phyloP scores from a whole-genome alignment of 2,329 filamentous ascomycete genomes.

The Botrytis pseudocinerea region DNA sequence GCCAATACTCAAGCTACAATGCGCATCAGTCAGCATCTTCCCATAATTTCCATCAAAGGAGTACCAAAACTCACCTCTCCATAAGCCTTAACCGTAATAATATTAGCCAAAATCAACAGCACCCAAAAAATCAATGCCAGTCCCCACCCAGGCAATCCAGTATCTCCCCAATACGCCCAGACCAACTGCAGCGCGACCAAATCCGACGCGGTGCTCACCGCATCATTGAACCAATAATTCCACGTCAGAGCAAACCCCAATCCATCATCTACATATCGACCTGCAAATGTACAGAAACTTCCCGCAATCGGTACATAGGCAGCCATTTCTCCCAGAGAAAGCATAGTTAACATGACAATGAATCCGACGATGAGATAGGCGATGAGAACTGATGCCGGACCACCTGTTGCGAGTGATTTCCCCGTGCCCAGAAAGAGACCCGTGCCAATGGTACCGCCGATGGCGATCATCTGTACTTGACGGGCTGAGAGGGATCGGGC shows the following conservation, averaged over 20 bases:
- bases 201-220: constrained; percentile 60
- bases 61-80: constrained; percentile 47
- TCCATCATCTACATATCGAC: constrained; percentile 54
- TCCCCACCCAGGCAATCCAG: constrained; percentile 63
- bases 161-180: constrained; percentile 58
- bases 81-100: constrained; percentile 55
- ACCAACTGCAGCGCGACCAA: constrained; percentile 59
- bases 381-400: constrained; percentile 59
- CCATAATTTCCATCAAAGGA: background rate
- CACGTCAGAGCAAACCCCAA: constrained; percentile 55
- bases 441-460: constrained; percentile 60
- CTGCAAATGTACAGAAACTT: constrained; percentile 56
- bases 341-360: constrained; percentile 61
- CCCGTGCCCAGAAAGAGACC: constrained; percentile 64
- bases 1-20: constrained; percentile 54
- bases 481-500: constrained; percentile 57
- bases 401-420: constrained; percentile 58
- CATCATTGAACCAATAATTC: constrained; percentile 69
- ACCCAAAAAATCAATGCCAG: constrained; percentile 63
- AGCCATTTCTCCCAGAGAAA: constrained; percentile 61
- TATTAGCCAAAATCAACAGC: constrained; percentile 53
- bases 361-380: constrained; percentile 57
- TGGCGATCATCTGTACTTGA: constrained; percentile 70
- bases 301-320: constrained; percentile 56
- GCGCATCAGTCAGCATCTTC: background rate